Conservation (phyloP, 163 green algal genomes). For the Prototheca wickerhamii region DNA sequence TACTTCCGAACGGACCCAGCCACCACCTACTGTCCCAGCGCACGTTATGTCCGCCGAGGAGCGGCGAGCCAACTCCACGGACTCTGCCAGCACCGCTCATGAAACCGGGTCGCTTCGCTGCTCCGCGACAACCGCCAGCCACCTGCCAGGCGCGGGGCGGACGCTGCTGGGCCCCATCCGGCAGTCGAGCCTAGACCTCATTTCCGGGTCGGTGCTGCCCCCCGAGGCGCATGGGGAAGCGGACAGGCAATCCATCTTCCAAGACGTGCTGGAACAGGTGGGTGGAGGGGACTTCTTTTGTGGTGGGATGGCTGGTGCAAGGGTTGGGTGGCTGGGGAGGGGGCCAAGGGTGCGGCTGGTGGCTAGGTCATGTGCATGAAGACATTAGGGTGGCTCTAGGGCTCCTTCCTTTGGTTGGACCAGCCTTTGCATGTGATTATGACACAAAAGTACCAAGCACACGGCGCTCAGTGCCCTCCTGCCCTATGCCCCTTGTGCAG, state of each 20-base stretch:
- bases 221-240: not conserved
- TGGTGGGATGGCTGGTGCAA: not conserved
- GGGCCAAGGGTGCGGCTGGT: too few relatives aligned
- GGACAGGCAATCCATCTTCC: constrained; percentile 23
- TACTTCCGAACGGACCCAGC: not conserved
- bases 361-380: too few relatives aligned
- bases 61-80: not conserved
- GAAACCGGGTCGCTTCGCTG: not conserved
- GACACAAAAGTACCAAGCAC: too few relatives aligned
- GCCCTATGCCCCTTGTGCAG: not conserved
- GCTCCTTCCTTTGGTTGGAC: too few relatives aligned
- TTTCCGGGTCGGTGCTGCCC: constrained; percentile 9
- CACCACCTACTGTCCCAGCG: not conserved
- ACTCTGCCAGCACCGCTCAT: constrained; percentile 1
- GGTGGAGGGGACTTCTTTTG: not conserved
- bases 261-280: constrained; percentile 32
- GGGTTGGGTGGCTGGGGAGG: too few relatives aligned
- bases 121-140: not conserved
- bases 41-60: not conserved
- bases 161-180: constrained; percentile 15
- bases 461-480: not conserved
- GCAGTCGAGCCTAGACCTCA: constrained; percentile 19
- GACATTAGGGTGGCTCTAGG: too few relatives aligned
- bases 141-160: not conserved
- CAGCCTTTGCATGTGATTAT: too few relatives aligned